Conservation (phyloP, 305 asterid genomes). For the Ilex paraguariensis region DNA sequence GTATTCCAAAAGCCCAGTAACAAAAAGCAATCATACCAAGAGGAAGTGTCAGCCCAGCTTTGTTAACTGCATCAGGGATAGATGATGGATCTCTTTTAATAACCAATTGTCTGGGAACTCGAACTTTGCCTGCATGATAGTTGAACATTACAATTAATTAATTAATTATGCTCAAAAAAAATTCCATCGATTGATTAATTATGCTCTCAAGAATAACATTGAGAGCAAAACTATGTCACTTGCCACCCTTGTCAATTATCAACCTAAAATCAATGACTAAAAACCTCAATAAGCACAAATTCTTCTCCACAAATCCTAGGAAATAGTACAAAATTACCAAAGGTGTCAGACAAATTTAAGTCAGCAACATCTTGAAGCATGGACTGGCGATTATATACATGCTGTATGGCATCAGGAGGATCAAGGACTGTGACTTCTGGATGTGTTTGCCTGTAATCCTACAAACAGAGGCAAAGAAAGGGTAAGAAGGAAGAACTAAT, state of each 20-base stretch:
- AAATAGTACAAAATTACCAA: slow-evolving; percentile 42
- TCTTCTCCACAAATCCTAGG: background rate
- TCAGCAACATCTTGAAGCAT: slow-evolving; percentile 98
- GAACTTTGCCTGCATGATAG: slow-evolving; percentile 56
- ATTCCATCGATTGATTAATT: too few species aligned
- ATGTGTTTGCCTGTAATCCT: slow-evolving; percentile 85
- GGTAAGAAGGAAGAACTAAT: slow-evolving; percentile 4
- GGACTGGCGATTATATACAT: slow-evolving; percentile 79
- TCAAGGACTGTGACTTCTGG: slow-evolving; percentile 98
- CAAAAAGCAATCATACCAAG: slow-evolving; percentile 43
- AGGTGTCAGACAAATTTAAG: slow-evolving; percentile 62
- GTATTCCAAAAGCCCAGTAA: background rate
- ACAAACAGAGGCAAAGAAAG: slow-evolving; percentile 15
- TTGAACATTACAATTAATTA: background rate
- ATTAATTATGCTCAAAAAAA: too few species aligned
- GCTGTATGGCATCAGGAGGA: slow-evolving; percentile 94
- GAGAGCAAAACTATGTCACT: too few species aligned
- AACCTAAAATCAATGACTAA: too few species aligned
- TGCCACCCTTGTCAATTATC: too few species aligned
- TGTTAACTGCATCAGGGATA: slow-evolving; percentile 63
- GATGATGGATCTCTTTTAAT: slow-evolving; percentile 81
- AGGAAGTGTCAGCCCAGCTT: slow-evolving; percentile 76
- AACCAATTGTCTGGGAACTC: slow-evolving; percentile 92
- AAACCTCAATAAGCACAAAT: background rate
- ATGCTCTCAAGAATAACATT: too few species aligned